Conservation (phyloP, 2,329 filamentous ascomycete species). For the Diplodia mutila region DNA sequence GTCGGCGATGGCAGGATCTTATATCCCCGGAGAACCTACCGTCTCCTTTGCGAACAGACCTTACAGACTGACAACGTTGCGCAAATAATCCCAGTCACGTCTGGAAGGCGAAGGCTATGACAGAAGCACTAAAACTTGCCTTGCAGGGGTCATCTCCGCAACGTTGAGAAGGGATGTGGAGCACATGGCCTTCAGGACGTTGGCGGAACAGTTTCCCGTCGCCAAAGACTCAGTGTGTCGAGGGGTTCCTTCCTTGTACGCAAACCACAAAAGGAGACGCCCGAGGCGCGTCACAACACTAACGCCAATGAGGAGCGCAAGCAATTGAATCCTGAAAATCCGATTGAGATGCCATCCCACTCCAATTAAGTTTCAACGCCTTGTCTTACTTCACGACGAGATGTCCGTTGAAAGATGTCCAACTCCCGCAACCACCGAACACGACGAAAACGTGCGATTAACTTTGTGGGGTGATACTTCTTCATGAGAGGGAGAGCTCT, state of each 20-base stretch:
- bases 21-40: neutral
- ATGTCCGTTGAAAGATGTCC: neutral
- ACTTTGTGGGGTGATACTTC: neutral
- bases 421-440: neutral
- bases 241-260: neutral
- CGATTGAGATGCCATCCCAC: neutral
- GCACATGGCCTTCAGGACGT: neutral
- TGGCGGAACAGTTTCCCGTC: neutral
- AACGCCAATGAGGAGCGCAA: neutral
- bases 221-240: neutral
- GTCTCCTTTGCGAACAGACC: neutral
- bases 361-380: neutral
- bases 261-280: neutral
- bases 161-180: neutral
- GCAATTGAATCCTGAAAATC: neutral
- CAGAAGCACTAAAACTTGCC: neutral
- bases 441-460: neutral
- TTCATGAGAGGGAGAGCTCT: neutral
- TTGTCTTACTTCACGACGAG: neutral
- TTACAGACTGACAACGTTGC: neutral
- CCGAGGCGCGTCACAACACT: neutral
- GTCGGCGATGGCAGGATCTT: neutral
- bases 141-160: constrained; percentile 11
- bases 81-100: neutral
- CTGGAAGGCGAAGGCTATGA: neutral